Evolutionary conservation across 1,284 basidiomycete species (phyloP).

Genomic region (Coriolopsis trogii): DNA sequence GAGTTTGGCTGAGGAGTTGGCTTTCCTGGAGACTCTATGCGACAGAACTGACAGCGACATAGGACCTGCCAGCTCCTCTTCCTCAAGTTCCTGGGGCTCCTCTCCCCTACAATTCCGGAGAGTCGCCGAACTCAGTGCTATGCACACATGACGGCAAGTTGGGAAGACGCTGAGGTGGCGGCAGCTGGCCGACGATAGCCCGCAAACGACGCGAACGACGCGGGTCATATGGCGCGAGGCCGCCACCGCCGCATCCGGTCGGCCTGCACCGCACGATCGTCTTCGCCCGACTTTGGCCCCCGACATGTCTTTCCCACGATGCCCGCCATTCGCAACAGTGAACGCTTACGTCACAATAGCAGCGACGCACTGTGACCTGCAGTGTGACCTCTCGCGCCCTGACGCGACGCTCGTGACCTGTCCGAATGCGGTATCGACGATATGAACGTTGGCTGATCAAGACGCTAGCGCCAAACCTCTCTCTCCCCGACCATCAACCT

Average conservation of each 20-base stretch:
- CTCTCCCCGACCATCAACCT: slow-evolving; percentile 18
- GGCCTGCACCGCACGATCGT: slow-evolving; percentile 17
- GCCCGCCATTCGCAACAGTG: slow-evolving; percentile 2
- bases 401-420: not conserved
- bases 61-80: too few relatives aligned
- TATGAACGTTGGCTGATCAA: not conserved
- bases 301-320: slow-evolving; percentile 16
- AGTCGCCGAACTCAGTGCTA: too few relatives aligned
- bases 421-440: not conserved
- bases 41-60: too few relatives aligned
- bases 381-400: slow-evolving; percentile 12
- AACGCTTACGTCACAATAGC: slow-evolving; percentile 1
- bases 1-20: too few relatives aligned
- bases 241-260: slow-evolving; percentile 16
- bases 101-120: too few relatives aligned
- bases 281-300: not conserved
- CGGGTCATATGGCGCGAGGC: slow-evolving; percentile 17
- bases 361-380: slow-evolving; percentile 2
- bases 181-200: slow-evolving; percentile 5
- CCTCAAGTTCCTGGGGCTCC: too few relatives aligned
- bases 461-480: slow-evolving; percentile 7
- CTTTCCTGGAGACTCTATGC: too few relatives aligned
- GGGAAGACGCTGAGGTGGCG: too few relatives aligned
- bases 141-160: too few relatives aligned
- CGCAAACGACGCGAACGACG: slow-evolving; percentile 7